Base-by-base conservation (phyloP, 805 yeast genomes). In the Metschnikowia noctiluminum region DNA sequence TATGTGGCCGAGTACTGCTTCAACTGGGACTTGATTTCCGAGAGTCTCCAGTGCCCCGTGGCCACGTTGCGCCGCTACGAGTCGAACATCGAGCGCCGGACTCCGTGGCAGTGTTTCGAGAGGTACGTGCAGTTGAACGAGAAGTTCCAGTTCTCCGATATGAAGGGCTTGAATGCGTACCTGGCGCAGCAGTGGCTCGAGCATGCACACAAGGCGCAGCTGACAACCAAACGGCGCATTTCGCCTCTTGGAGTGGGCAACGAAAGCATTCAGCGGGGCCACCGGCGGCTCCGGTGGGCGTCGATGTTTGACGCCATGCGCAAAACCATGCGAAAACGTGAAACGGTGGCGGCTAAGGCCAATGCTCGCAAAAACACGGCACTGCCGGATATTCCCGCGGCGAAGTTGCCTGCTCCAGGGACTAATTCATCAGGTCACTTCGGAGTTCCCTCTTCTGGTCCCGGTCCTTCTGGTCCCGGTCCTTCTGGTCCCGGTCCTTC, bases 21-120 rank as follows among this genome's bases (percentile, higher is more conserved):
- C 71, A 94, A 94, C 62, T 94, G 99, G 99, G 90, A 85, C 52
- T 78, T 91, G 43, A 89, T 94, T 21, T 82, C 97, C 2, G 87
- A 91, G 7, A 88, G 87, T 61, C 71, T 94, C 63, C 78, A 86
- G 40, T 77, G 84, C 2, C 74, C 78, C 43, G 79, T 89, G 2
- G 79, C 89, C 0, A 76, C 81, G 54, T 56, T 72, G 45, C 66
- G 63, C 46, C 80, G 85, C 12, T 90, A 89, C 64, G 79, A 83
- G 35, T 87, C 98, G 0, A 90, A 89, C 60, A 89, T 90, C 49
- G 98, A 94, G 65, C 80, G 97, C 60, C 79, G 99, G 60, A 94
- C 98, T 0, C 96, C 99, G 0, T 94, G 99, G 99, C 98, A 92
- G 64, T 92, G 98, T 64, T 94, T 94, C 70, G 99, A 94, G 66